Conservation (phyloP, 805 yeast species). For the Ogataea ramenticola region DNA sequence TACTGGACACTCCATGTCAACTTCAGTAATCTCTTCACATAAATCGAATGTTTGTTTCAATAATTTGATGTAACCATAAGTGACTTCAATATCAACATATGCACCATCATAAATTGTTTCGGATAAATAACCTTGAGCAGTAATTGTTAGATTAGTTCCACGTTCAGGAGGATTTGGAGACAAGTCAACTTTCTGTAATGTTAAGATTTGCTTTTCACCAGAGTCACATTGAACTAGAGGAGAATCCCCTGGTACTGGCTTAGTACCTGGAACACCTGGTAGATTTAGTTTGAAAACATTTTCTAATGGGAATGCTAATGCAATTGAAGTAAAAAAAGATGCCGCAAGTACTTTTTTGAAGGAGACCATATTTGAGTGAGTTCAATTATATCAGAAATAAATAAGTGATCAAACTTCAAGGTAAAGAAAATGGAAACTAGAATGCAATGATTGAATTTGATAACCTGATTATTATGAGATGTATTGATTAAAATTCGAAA, state of each 20-base stretch:
- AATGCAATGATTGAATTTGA: too few species aligned
- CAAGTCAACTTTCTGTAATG: constrained; percentile 50
- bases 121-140: constrained; percentile 61
- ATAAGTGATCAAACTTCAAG: too few species aligned
- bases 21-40: constrained; percentile 80
- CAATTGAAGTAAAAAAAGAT: constrained; percentile 3
- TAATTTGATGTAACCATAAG: constrained; percentile 85
- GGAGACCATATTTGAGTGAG: constrained; percentile 9
- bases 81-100: constrained; percentile 89
- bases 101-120: constrained; percentile 71
- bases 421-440: too few species aligned
- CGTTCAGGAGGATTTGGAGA: constrained; percentile 85
- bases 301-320: constrained; percentile 9
- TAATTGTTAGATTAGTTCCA: constrained; percentile 76
- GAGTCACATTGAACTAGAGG: constrained; percentile 78
- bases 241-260: constrained; percentile 86
- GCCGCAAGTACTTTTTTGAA: constrained; percentile 3
- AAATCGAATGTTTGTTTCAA: constrained; percentile 87
- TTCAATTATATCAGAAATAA: not conserved
- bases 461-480: too few species aligned
- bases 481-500: too few species aligned
- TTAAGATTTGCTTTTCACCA: constrained; percentile 53
- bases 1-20: constrained; percentile 82
- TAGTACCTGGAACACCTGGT: constrained; percentile 21
- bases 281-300: constrained; percentile 4